These are phyloP conservation scores for Mycena rosella DNA, from an alignment of 768 basidiomycete genomes.

Conservation along the genomic window DNA sequence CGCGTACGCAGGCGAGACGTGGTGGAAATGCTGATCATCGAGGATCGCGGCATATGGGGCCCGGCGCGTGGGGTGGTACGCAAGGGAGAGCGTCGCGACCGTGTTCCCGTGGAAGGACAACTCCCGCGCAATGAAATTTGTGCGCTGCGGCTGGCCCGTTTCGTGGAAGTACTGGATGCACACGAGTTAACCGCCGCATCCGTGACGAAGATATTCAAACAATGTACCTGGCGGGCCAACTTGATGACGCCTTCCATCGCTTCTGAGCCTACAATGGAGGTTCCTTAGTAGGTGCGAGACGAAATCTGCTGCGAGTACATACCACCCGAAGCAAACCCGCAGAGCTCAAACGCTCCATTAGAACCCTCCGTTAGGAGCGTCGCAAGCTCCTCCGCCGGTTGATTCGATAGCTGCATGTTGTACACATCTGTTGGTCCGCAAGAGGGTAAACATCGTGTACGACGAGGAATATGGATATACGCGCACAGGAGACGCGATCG, in stretches of 20 bases:
- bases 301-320: slow-evolving; percentile 32
- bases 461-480: neutral
- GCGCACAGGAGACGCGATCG: slow-evolving; percentile 81
- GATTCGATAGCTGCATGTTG: slow-evolving; percentile 86
- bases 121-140: slow-evolving; percentile 82
- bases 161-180: slow-evolving; percentile 74
- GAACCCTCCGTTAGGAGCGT: slow-evolving; percentile 72
- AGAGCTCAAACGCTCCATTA: slow-evolving; percentile 79
- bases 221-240: slow-evolving; percentile 77
- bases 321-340: slow-evolving; percentile 85
- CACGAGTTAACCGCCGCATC: no score
- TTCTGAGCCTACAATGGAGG: slow-evolving; percentile 77
- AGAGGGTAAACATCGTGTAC: slow-evolving; percentile 1
- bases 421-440: slow-evolving; percentile 76
- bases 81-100: slow-evolving; percentile 74
- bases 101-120: slow-evolving; percentile 92
- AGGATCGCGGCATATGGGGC: slow-evolving; percentile 76
- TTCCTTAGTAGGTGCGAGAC: slow-evolving; percentile 1
- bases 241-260: slow-evolving; percentile 93
- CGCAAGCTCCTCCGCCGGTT: slow-evolving; percentile 86
- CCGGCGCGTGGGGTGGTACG: slow-evolving; percentile 75
- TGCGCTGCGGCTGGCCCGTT: slow-evolving; percentile 75
- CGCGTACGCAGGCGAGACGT: slow-evolving; percentile 90
- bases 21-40: slow-evolving; percentile 77
- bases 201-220: no score